Base-by-base conservation (phyloP, 768 basidiomycete genomes). In the Russula compacta region DNA sequence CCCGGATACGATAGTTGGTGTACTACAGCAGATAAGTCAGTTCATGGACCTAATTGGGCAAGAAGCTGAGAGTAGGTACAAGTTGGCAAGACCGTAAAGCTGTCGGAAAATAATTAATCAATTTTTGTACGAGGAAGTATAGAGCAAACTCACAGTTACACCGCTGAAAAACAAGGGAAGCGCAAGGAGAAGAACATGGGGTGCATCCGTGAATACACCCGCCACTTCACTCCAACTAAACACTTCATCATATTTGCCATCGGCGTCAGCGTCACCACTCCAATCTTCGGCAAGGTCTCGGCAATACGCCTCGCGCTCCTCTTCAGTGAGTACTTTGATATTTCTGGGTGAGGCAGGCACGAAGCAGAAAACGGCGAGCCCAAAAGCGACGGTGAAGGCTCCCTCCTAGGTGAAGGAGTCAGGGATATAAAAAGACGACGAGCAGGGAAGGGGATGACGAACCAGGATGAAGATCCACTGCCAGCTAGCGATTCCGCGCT, bases 391-490 rank as follows among this genome's bases (percentile, higher is more conserved):
- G 0, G 86, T 87, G 70, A 89, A 82, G 2, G 79, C 71, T 1
- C 87, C 87, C 71, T 88, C 81, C 71, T 75, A 40, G 32, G 35
- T 40, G 14, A 61, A 49, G 21, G 35, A 14, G 42, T 38, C 9
- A 11, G 15, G 40, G 40, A 47, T 38, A 15, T 19, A n/a, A 29
- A 29, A 19, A 48, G 9, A 21, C 2, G 32, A 44, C 9, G 2
- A 1, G 17, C 43, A 48, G 3, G 6, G 4, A 10, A 43, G 11
- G 3, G 43, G 2, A 43, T 4, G 1, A 61, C 70, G 1, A 69
- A 81, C 79, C 36, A 85, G 72, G 55, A 84, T 82, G 69, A 85
- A 84, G 52, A 86, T 80, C 85, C 83, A 88, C 15, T 79, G 75
- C 85, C 85, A 87, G 0, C 81, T 85, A 2, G 79, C 74, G 56